phyloP scores from a whole-genome alignment of 1,284 basidiomycete genomes.

The Moniliella sp. region DNA sequence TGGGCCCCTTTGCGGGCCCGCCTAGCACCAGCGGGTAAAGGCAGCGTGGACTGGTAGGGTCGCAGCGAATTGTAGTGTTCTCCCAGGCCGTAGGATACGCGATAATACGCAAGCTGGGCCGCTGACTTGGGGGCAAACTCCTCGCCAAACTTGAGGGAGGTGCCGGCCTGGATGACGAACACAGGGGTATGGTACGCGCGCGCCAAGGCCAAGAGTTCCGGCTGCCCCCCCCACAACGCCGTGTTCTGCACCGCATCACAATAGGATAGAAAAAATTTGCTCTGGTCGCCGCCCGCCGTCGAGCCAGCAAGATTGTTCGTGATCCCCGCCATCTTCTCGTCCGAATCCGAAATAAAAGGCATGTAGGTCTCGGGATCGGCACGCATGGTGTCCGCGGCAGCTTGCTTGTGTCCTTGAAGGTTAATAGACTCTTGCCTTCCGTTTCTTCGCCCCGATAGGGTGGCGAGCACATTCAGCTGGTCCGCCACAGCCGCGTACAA shows the following conservation, averaged over 20 bases:
- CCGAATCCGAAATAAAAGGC: neutral
- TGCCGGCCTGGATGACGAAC: slow-evolving; percentile 66
- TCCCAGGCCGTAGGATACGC: no score
- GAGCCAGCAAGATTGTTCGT: no score
- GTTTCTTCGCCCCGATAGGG: neutral
- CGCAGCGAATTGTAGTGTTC: no score
- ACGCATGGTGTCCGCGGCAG: neutral
- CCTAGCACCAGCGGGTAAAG: no score
- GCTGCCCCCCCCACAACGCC: slow-evolving; percentile 85
- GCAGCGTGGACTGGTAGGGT: no score
- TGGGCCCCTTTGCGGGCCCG: no score
- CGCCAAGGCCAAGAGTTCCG: slow-evolving; percentile 75
- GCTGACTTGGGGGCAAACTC: no score
- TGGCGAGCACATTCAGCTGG: slow-evolving; percentile 1
- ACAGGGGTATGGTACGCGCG: slow-evolving; percentile 64
- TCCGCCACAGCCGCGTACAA: neutral
- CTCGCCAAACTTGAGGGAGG: slow-evolving; percentile 52
- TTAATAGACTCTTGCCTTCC: neutral
- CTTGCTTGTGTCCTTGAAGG: neutral
- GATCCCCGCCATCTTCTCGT: neutral
- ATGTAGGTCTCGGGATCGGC: neutral
- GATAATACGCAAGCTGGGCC: no score
- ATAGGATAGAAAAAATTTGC: no score
- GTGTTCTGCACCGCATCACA: slow-evolving; percentile 60
- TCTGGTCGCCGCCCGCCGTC: no score